These are phyloP conservation scores for Termitomyces sp. DNA, from an alignment of 768 basidiomycete species.

Conservation along the genomic window DNA sequence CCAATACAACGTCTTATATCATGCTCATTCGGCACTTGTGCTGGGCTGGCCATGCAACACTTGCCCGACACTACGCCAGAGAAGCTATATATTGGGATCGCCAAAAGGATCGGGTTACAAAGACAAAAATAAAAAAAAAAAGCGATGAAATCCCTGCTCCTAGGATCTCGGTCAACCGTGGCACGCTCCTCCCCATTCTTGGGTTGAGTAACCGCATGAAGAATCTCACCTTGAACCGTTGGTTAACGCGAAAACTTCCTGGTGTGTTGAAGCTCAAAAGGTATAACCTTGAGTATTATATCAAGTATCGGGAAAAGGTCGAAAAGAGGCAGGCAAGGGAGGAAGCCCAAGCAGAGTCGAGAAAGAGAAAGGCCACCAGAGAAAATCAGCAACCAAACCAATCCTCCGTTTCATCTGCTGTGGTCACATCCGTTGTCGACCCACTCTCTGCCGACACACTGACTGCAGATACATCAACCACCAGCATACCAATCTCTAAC, in stretches of 20 bases:
- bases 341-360: conserved; percentile 5
- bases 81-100: conserved; percentile 46
- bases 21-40: conserved; percentile 57
- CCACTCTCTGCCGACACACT: neutral
- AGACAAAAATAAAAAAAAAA: conserved; percentile 20
- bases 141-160: conserved; percentile 39
- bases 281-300: conserved; percentile 38
- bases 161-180: conserved; percentile 47
- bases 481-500: neutral
- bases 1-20: conserved; percentile 65
- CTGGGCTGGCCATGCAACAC: conserved; percentile 35
- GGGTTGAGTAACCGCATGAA: conserved; percentile 55
- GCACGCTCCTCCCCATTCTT: conserved; percentile 50
- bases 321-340: conserved; percentile 14
- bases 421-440: neutral
- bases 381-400: neutral
- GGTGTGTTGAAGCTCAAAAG: conserved; percentile 43
- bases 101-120: conserved; percentile 23
- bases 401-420: neutral
- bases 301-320: conserved; percentile 19
- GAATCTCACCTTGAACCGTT: conserved; percentile 53
- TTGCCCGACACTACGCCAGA: conserved; percentile 64
- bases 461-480: neutral
- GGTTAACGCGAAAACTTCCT: conserved; percentile 44
- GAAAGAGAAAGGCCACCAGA: neutral